Conservation (phyloP, 2,329 filamentous ascomycete genomes). For the Aspergillus spinulosporus region DNA sequence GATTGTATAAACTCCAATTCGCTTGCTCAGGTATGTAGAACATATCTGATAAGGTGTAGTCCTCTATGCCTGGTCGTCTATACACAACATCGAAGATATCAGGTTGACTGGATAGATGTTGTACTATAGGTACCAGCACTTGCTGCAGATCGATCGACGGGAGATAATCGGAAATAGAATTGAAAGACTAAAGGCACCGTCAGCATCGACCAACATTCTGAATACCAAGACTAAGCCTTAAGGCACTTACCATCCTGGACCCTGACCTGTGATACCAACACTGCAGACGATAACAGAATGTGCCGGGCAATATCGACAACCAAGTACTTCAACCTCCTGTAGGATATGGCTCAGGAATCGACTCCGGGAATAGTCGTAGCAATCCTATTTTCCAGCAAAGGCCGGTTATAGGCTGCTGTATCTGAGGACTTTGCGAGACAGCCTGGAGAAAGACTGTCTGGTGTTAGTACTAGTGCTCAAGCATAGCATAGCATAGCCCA, state of each 20-base stretch:
- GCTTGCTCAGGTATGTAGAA: conserved; percentile 15
- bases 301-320: no score
- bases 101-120: background rate
- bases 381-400: no score
- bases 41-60: background rate
- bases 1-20: conserved; percentile 25
- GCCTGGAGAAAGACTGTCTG: no score
- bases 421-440: no score
- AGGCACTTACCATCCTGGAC: background rate
- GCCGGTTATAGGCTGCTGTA: no score
- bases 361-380: no score
- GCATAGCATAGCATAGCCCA: no score
- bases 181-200: background rate
- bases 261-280: background rate
- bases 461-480: no score
- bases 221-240: background rate
- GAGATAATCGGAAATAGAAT: background rate
- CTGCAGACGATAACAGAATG: background rate
- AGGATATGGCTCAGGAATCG: no score
- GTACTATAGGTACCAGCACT: background rate
- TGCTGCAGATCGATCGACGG: background rate
- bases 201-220: background rate
- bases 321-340: no score
- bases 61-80: background rate
- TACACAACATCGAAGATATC: background rate